phyloP scores from a whole-genome alignment of 1,284 basidiomycete species.

The Papiliotrema fonsecae region DNA sequence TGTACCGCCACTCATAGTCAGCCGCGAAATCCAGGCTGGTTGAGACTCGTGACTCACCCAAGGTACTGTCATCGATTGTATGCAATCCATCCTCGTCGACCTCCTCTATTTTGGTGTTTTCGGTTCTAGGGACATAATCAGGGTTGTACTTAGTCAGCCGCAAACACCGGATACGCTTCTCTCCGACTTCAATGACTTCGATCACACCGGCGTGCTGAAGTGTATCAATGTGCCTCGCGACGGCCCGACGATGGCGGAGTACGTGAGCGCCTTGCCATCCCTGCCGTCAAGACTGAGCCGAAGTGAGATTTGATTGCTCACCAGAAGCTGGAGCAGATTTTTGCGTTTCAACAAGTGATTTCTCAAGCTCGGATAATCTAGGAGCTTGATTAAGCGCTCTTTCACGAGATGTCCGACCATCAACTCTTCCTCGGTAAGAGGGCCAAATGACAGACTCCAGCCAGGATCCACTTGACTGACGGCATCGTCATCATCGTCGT shows the following conservation, averaged over 20 bases:
- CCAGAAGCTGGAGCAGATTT: conserved; percentile 25
- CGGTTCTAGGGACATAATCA: conserved; percentile 5
- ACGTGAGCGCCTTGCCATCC: conserved; percentile 19
- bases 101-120: not conserved
- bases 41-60: not conserved
- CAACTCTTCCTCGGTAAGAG: conserved; percentile 32
- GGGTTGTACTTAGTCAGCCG: conserved; percentile 41
- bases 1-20: conserved; percentile 11
- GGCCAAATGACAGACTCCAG: conserved; percentile 26
- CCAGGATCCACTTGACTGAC: not conserved
- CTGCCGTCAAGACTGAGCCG: conserved; percentile 10
- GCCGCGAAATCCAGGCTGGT: not conserved
- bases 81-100: not conserved
- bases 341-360: conserved; percentile 37
- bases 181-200: conserved; percentile 33
- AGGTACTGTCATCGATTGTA: not conserved
- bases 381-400: conserved; percentile 31
- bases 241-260: conserved; percentile 25
- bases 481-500: conserved; percentile 13
- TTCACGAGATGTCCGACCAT: conserved; percentile 32
- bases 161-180: conserved; percentile 23
- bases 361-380: conserved; percentile 36
- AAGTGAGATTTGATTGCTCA: conserved; percentile 9
- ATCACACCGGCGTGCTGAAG: conserved; percentile 29
- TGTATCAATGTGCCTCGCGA: conserved; percentile 23